Base-by-base conservation (phyloP, 2,329 filamentous ascomycete genomes). In the Botrytis aclada region DNA sequence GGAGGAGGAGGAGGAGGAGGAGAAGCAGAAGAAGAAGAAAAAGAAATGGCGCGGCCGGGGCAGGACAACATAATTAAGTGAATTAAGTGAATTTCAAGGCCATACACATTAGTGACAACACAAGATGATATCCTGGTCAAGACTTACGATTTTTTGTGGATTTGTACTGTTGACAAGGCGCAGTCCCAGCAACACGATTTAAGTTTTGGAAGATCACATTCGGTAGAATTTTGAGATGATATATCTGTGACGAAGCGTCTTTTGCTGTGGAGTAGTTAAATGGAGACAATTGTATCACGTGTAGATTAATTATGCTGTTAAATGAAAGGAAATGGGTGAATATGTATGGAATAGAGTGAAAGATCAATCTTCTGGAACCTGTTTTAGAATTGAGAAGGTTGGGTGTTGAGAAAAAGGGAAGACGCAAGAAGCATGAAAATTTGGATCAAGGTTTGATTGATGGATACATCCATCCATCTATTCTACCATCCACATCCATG, bases 211-310 rank as follows among this genome's bases (percentile, higher is more conserved):
- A 63, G 41, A 63, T 62, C 56, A 51, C 29, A 39, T 37, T 64
- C 41, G 37, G 69, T 62, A 70, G 41, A 39, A 60, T 34, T 32
- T 43, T 43, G 66, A 69, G 37, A 41, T 69, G 51, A 54, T 69
- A 69, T 69, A 70, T 65, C 63, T 71, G 69, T 71, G 69, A 71
- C 69, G 43, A 64, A 43, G 69, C 69, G 34, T 71, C 61, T 47
- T 43, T 47, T 39, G 39, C 3, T 32, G 54, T 51, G 67, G 66
- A 61, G 51, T 29, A 41, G 16, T 61, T 32, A 61, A 34, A 39
- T 64, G 39, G 54, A 70, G 69, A 47, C 18, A 25, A 20, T 32
- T 51, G 16, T 25, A 51, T 64, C 58, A 70, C 69, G 69, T 70
- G 69, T 29, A 47, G 56, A 66, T 63, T 22, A 37, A 16, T 54